A percentile compares a stretch with the other conserved stretches of the same genome.
phyloP scores from a whole-genome alignment of 225 moss, liverwort and hornwort species.

The Sphagnum contortum region DNA sequence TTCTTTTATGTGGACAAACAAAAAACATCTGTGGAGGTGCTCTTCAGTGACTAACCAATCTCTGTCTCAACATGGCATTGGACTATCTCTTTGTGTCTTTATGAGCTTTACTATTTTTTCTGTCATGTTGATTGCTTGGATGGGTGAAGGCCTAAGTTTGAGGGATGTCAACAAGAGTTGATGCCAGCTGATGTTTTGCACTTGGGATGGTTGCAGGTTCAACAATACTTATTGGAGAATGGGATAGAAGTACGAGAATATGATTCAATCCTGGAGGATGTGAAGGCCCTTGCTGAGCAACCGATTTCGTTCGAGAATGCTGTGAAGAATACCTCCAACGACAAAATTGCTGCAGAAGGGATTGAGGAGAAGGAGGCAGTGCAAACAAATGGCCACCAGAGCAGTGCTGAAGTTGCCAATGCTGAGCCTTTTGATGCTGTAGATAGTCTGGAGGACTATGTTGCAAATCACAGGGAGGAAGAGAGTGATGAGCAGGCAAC shows the following conservation, averaged over 20 bases:
- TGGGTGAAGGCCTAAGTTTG: too few species aligned
- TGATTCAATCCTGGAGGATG: conserved; percentile 53
- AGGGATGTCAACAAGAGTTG: too few species aligned
- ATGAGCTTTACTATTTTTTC: too few species aligned
- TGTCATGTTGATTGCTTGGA: too few species aligned
- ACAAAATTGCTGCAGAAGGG: conserved; percentile 11
- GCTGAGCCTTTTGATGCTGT: conserved; percentile 16
- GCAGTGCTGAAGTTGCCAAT: conserved; percentile 17
- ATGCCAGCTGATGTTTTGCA: too few species aligned
- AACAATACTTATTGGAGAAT: conserved; percentile 71
- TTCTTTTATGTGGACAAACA: conserved; percentile 62
- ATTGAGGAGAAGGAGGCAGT: conserved; percentile 15
- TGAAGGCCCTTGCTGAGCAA: conserved; percentile 40
- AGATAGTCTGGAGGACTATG: conserved; percentile 13
- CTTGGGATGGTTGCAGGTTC: conserved; percentile 31
- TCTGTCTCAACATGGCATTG: too few species aligned
- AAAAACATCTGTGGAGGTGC: conserved; percentile 61
- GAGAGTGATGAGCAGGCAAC: conserved; percentile 4
- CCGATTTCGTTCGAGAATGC: conserved; percentile 13
- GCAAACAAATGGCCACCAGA: conserved; percentile 19
- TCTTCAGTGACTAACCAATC: background rate
- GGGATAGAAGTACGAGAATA: conserved; percentile 64
- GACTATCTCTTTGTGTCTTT: too few species aligned
- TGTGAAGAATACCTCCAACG: conserved; percentile 4
- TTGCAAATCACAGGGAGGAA: conserved; percentile 10